Base-by-base conservation (phyloP, 208 protist species). In the Trypanosoma platydactyli region DNA sequence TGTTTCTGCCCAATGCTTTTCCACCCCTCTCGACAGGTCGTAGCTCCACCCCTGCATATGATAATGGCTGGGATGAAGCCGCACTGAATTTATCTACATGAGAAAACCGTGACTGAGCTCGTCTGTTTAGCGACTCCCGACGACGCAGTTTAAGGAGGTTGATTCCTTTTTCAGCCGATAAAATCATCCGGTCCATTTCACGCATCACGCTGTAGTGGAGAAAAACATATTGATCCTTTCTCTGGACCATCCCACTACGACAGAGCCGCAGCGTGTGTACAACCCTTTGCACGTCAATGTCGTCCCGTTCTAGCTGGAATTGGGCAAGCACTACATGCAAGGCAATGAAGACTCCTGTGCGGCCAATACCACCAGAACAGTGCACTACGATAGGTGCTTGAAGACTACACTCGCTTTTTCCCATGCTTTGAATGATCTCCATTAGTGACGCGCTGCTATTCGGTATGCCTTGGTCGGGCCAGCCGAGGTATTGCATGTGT, bases 381-480 rank as follows among this genome's bases (percentile, higher is more conserved):
- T 95, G 89, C 52, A 95, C 87, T 16, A 92, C 63, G 49, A 92
- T 87, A 12, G 86, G 86, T 22, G 69, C 68, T 45, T 79, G 67
- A 12, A 79, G 68, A 68, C 79, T 84, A 48, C 62, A 60, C 24
- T 70, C 71, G 9, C 69, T 84, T 54, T 80, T 78, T 40, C 81
- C 85, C 45, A 94, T 84, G 24, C 58, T 60, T 56, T 84, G 77
- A 50, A 94, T 88, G 40, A 95, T 91, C 33, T 86, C 78, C 77
- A 97, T 85, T 25, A 95, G 72, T 51, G 77, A 71, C 7, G 61
- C 69, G 55, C 84, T 88, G 44, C 73, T 80, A 16, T 79, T 50
- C 5, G 92, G 92, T n/a, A 97, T 81, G 16, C 89, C 84, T 55
- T 94, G 83, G 63, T 97, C 92, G 11, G 89, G 92, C 92, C 92